phyloP scores from a whole-genome alignment of 2,329 filamentous ascomycete species.

The Colletotrichum theobromicola region DNA sequence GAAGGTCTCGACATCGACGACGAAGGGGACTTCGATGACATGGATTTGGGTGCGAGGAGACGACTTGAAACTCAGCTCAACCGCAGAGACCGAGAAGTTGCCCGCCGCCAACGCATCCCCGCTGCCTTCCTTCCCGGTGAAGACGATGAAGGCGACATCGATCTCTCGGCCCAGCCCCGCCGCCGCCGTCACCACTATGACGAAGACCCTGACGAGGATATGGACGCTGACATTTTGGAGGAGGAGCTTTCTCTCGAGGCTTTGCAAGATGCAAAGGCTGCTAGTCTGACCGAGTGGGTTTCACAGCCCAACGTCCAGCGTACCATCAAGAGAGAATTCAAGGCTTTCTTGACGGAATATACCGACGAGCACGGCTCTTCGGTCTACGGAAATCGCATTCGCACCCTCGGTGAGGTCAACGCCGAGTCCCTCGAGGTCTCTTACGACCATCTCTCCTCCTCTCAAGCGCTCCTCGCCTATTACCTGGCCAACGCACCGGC shows the following conservation, averaged over 20 bases:
- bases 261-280: constrained; percentile 89
- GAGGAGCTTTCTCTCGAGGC: constrained; percentile 93
- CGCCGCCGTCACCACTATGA: constrained; percentile 90
- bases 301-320: constrained; percentile 87
- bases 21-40: constrained; percentile 73
- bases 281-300: constrained; percentile 95
- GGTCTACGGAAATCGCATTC: constrained; percentile 92
- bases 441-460: constrained; percentile 87
- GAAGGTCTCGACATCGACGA: constrained; percentile 78
- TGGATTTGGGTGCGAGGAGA: constrained; percentile 71
- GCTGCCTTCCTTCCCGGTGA: constrained; percentile 80
- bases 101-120: constrained; percentile 69
- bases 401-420: constrained; percentile 96
- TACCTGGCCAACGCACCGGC: constrained; percentile 94
- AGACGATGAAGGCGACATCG: constrained; percentile 83
- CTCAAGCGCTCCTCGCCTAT: constrained; percentile 93
- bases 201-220: constrained; percentile 90
- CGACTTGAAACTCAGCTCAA: constrained; percentile 76
- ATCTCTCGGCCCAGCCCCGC: constrained; percentile 84
- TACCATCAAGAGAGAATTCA: constrained; percentile 96
- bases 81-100: constrained; percentile 75
- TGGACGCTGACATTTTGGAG: constrained; percentile 93
- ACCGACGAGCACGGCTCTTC: constrained; percentile 88
- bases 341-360: constrained; percentile 94
- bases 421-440: constrained; percentile 96